A percentile compares a stretch with the other conserved stretches of the same genome.
Conservation (phyloP, 2,329 filamentous ascomycete species). For the Zelopaecilomyces penicillatus region DNA sequence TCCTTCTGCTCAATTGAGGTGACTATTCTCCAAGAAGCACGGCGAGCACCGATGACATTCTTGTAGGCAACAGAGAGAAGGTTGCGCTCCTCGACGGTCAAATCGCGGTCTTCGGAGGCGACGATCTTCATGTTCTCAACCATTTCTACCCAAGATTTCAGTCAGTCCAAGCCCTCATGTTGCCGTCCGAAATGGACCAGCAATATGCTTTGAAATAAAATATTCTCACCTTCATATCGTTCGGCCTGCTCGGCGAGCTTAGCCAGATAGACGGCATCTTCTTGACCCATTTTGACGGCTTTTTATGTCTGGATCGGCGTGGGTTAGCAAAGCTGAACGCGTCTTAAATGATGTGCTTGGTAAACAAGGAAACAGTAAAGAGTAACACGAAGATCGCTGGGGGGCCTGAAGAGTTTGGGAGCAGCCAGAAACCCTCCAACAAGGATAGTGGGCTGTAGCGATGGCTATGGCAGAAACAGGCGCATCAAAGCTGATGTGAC, state of each 20-base stretch:
- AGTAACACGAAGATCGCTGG: background rate
- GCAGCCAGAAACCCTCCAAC: slow-evolving; percentile 5
- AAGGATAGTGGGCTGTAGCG: background rate
- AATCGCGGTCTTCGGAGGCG: slow-evolving; percentile 75
- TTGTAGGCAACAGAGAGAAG: slow-evolving; percentile 97
- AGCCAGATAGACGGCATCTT: slow-evolving; percentile 98
- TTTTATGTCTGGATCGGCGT: slow-evolving; percentile 8
- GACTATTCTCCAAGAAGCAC: slow-evolving; percentile 97
- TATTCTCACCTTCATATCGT: slow-evolving; percentile 84
- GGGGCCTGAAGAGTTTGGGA: background rate
- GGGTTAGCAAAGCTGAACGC: slow-evolving; percentile 5
- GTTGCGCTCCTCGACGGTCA: slow-evolving; percentile 93
- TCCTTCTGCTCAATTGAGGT: slow-evolving; percentile 99
- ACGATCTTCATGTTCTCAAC: slow-evolving; percentile 99
- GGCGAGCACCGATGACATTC: slow-evolving; percentile 94
- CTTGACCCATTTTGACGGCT: slow-evolving; percentile 82
- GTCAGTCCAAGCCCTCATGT: slow-evolving; percentile 16
- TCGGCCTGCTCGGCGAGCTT: slow-evolving; percentile 99
- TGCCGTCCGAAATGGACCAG: too few species aligned
- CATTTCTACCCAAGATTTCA: slow-evolving; percentile 61
- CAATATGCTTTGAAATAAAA: slow-evolving; percentile 2
- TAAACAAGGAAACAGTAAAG: background rate
- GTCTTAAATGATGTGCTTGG: background rate
- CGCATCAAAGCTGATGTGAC: slow-evolving; percentile 7
- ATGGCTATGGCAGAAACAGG: slow-evolving; percentile 8